These are phyloP conservation scores for Epichloe brachyelytri DNA, from an alignment of 2,329 filamentous ascomycete genomes.

Conservation along the genomic window DNA sequence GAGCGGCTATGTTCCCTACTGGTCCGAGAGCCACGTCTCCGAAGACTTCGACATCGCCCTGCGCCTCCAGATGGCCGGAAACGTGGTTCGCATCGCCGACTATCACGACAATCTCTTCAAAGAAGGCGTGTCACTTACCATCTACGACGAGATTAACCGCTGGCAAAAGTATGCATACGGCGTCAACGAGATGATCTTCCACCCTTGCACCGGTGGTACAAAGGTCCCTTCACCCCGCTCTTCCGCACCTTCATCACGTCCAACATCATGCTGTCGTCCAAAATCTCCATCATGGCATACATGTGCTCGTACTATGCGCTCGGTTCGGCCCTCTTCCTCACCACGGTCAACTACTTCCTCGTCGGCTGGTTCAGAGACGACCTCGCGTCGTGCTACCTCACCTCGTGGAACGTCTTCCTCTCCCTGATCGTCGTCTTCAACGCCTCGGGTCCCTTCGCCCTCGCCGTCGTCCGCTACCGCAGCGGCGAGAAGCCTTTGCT, in stretches of 20 bases:
- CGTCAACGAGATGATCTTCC: constrained; percentile 58
- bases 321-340: constrained; percentile 53
- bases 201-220: constrained; percentile 49
- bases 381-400: constrained; percentile 54
- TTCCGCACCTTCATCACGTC: constrained; percentile 48
- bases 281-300: constrained; percentile 59
- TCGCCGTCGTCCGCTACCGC: constrained; percentile 51
- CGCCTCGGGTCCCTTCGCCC: constrained; percentile 43
- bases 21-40: constrained; percentile 64
- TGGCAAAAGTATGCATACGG: constrained; percentile 67
- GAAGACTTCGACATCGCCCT: constrained; percentile 69
- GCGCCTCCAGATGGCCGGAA: constrained; percentile 55
- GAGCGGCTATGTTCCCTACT: constrained; percentile 51
- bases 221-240: constrained; percentile 52
- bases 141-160: constrained; percentile 58
- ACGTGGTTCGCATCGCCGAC: constrained; percentile 53
- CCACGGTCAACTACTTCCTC: constrained; percentile 56
- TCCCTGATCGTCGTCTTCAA: constrained; percentile 54
- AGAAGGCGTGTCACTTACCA: constrained; percentile 59
- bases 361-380: constrained; percentile 59
- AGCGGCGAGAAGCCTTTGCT: constrained; percentile 40
- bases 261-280: constrained; percentile 51
- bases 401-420: constrained; percentile 52
- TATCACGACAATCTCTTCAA: constrained; percentile 61
- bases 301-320: constrained; percentile 63